These are phyloP conservation scores for Theileria annulata DNA, from an alignment of 169 alveolate genomes.

Conservation along the genomic window DNA sequence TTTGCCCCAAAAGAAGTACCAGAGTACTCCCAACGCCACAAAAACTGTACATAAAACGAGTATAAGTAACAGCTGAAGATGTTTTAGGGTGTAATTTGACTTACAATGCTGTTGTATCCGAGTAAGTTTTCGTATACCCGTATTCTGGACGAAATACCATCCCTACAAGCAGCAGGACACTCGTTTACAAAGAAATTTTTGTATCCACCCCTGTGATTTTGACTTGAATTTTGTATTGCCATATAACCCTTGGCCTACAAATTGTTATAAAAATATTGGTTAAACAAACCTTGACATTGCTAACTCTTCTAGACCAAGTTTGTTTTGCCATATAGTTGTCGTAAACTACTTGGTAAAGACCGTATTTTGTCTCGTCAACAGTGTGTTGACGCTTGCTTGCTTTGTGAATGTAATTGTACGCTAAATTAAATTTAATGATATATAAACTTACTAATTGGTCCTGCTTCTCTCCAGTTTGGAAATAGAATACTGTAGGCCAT, in stretches of 20 bases:
- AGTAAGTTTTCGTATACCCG: conserved; percentile 42
- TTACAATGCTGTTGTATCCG: conserved; percentile 36
- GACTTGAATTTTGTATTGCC: conserved; percentile 54
- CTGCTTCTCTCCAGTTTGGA: conserved; percentile 61
- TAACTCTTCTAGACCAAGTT: conserved; percentile 47
- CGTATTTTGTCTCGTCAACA: conserved; percentile 57
- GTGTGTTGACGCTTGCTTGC: conserved; percentile 60
- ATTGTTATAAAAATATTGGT: not conserved
- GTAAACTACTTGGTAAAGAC: conserved; percentile 37
- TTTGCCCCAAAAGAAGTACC: conserved; percentile 47
- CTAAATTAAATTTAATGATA: conserved; percentile 4
- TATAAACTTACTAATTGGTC: conserved; percentile 48
- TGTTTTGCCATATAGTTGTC: conserved; percentile 42
- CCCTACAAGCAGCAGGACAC: conserved; percentile 66
- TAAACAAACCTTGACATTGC: conserved; percentile 49
- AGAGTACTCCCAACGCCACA: conserved; percentile 42
- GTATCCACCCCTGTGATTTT: conserved; percentile 51
- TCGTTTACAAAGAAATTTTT: conserved; percentile 41
- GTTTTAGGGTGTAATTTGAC: not conserved
- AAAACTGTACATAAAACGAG: conserved; percentile 22
- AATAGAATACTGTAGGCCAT: conserved; percentile 23
- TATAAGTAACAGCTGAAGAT: conserved; percentile 21
- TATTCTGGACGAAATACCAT: conserved; percentile 51
- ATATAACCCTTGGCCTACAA: conserved; percentile 59
- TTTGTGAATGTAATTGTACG: conserved; percentile 60